These are phyloP conservation scores for Populus trichocarpa DNA, from an alignment of 441 rosid genomes.

Conservation along the genomic window DNA sequence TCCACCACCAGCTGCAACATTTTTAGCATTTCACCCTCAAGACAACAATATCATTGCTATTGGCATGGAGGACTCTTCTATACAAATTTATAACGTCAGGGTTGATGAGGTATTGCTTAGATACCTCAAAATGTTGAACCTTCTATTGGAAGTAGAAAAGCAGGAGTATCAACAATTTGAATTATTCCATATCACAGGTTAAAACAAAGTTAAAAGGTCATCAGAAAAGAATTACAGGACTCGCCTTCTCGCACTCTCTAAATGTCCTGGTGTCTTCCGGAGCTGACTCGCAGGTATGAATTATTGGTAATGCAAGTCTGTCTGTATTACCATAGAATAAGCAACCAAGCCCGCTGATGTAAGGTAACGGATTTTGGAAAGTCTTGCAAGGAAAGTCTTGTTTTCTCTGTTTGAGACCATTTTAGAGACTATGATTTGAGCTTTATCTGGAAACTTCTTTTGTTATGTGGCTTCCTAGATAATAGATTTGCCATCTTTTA, in stretches of 20 bases:
- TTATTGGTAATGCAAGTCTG: conserved; percentile 4
- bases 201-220: conserved; percentile 72
- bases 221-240: conserved; percentile 79
- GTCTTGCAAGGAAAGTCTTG: neutral
- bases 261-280: conserved; percentile 78
- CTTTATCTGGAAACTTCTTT: neutral
- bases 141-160: conserved; percentile 8
- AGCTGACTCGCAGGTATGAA: conserved; percentile 70
- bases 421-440: conserved; percentile 8
- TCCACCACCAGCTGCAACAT: conserved; percentile 83
- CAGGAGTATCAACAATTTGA: neutral
- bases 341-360: neutral
- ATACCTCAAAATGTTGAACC: conserved; percentile 3
- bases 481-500: neutral
- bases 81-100: conserved; percentile 75
- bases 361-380: neutral
- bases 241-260: conserved; percentile 61
- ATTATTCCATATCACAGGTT: conserved; percentile 39
- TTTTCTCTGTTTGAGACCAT: neutral
- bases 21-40: conserved; percentile 79
- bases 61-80: conserved; percentile 75
- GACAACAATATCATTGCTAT: conserved; percentile 84
- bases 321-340: neutral
- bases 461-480: neutral
- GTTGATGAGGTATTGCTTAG: conserved; percentile 57